Evolutionary conservation across 2,329 filamentous ascomycete species (phyloP).

Genomic region (Neonectria coccinea): DNA sequence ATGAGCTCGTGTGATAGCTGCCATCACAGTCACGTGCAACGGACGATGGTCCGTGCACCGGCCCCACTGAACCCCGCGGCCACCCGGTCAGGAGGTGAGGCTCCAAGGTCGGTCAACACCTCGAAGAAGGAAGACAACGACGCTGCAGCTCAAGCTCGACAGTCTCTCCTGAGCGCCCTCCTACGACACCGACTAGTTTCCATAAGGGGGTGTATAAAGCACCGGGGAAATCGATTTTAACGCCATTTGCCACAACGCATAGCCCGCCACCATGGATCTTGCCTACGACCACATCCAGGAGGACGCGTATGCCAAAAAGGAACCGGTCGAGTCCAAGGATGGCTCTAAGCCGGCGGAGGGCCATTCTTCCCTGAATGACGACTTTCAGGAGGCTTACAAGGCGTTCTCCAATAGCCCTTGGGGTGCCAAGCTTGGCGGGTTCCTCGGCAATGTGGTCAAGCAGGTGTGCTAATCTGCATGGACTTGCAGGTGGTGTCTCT

Average conservation of each 20-base stretch:
- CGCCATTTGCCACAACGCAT: not conserved
- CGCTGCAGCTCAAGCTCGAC: slow-evolving; percentile 31
- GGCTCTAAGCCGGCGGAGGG: slow-evolving; percentile 55
- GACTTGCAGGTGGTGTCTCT: slow-evolving; percentile 25
- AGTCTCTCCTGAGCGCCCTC: slow-evolving; percentile 16
- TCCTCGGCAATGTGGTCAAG: slow-evolving; percentile 92
- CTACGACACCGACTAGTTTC: not conserved
- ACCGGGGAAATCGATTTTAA: not conserved
- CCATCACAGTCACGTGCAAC: slow-evolving; percentile 34
- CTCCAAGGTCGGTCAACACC: slow-evolving; percentile 26
- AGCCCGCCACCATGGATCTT: slow-evolving; percentile 78
- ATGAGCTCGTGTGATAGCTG: not conserved
- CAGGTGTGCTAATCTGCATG: slow-evolving; percentile 68
- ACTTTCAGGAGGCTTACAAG: slow-evolving; percentile 95
- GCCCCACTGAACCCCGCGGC: slow-evolving; percentile 38
- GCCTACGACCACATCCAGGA: slow-evolving; percentile 98
- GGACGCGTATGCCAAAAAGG: slow-evolving; percentile 73
- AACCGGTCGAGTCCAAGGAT: slow-evolving; percentile 61
- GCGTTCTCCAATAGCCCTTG: slow-evolving; percentile 92
- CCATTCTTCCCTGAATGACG: slow-evolving; percentile 77
- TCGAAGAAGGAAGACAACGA: slow-evolving; percentile 31
- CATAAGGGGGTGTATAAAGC: slow-evolving; percentile 7
- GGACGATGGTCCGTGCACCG: slow-evolving; percentile 32
- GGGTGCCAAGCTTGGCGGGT: slow-evolving; percentile 88
- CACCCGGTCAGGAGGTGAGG: slow-evolving; percentile 41